Conservation (phyloP, 169 alveolate species). For the Plasmodium yoelii region DNA sequence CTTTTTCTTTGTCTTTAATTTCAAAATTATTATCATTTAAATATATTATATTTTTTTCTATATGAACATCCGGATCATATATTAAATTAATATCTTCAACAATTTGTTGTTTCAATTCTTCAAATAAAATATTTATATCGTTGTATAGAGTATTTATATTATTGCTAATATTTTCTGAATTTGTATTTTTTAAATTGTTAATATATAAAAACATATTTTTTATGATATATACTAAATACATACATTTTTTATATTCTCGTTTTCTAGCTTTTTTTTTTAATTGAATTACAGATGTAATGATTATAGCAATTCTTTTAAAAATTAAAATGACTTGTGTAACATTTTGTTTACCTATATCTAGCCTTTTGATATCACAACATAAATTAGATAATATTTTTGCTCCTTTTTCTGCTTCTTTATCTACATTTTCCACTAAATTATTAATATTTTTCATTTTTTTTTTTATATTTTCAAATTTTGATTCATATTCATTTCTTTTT, state of each 20-base stretch:
- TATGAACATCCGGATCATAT: conserved; percentile 58
- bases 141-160: conserved; percentile 19
- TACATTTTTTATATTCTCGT: conserved; percentile 62
- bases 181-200: conserved; percentile 13
- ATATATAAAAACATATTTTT: conserved; percentile 54
- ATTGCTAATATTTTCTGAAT: neutral
- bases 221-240: conserved; percentile 18
- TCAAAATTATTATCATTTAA: conserved; percentile 1
- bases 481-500: conserved; percentile 40
- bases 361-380: conserved; percentile 67
- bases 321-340: conserved; percentile 65
- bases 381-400: conserved; percentile 39
- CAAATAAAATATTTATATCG: conserved; percentile 28
- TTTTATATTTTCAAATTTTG: conserved; percentile 23
- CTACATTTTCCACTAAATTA: conserved; percentile 28
- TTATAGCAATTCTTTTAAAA: conserved; percentile 62
- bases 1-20: too few relatives aligned
- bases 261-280: conserved; percentile 72
- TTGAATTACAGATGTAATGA: conserved; percentile 55
- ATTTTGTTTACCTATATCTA: conserved; percentile 72
- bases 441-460: conserved; percentile 58
- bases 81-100: conserved; percentile 59
- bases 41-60: conserved; percentile 35
- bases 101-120: conserved; percentile 61
- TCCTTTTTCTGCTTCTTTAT: conserved; percentile 62